A percentile compares a stretch with the other conserved stretches of the same genome.
Conservation (phyloP, 2,329 filamentous ascomycete species). For the Pestalotiopsis sp. region DNA sequence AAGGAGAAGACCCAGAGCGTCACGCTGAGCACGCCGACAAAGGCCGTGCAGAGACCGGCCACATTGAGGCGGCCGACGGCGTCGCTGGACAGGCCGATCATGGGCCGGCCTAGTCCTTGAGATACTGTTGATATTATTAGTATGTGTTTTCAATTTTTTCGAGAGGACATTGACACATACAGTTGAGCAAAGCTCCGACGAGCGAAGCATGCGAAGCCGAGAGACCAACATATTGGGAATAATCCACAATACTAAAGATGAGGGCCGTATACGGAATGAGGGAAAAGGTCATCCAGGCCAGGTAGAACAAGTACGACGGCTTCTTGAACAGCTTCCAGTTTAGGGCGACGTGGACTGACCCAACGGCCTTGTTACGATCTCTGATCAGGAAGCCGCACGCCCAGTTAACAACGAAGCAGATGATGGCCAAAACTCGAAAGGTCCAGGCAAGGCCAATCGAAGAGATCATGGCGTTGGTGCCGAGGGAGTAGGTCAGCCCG, state of each 20-base stretch:
- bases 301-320: conserved; percentile 62
- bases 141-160: too few species aligned
- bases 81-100: conserved; percentile 74
- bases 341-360: conserved; percentile 66
- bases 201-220: conserved; percentile 66
- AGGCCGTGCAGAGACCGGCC: conserved; percentile 62
- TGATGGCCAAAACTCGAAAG: conserved; percentile 42
- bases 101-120: conserved; percentile 67
- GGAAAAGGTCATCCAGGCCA: conserved; percentile 69
- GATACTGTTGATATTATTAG: conserved; percentile 36
- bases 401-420: conserved; percentile 50
- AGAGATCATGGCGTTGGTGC: conserved; percentile 67
- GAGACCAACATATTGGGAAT: conserved; percentile 68
- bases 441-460: conserved; percentile 64
- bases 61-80: conserved; percentile 72
- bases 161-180: conserved; percentile 34
- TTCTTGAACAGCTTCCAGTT: conserved; percentile 62
- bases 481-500: conserved; percentile 69
- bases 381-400: conserved; percentile 62
- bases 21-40: conserved; percentile 64
- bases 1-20: conserved; percentile 71
- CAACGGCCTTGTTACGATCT: conserved; percentile 72
- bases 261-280: conserved; percentile 75
- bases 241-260: conserved; percentile 76
- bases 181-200: conserved; percentile 71